Percentiles rank a stretch among this genome's conserved stretches.
Evolutionary conservation across 257 asterid genomes (phyloP).

Genomic region (Petunia secreta): DNA sequence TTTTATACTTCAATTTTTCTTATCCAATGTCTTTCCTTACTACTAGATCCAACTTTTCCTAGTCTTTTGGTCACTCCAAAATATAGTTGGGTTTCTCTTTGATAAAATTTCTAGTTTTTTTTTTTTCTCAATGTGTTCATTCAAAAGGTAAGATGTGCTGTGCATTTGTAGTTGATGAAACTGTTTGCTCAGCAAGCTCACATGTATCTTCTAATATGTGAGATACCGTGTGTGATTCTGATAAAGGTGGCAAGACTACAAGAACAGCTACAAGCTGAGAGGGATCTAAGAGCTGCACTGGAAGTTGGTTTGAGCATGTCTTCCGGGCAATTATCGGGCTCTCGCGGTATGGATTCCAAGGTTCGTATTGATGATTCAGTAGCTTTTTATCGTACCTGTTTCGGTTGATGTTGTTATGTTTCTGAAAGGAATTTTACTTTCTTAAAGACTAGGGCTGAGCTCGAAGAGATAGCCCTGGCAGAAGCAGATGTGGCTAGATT

Average conservation of each 20-base stretch:
- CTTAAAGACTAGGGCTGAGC: slow-evolving; percentile 91
- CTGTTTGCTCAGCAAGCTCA: slow-evolving; percentile 9
- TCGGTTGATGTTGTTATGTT: neutral
- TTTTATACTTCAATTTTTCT: neutral
- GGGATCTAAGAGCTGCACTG: slow-evolving; percentile 91
- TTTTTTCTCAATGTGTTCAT: neutral
- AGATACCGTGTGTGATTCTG: slow-evolving; percentile 27
- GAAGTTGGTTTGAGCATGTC: slow-evolving; percentile 98
- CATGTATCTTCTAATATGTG: slow-evolving; percentile 15
- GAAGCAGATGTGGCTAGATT: slow-evolving; percentile 97
- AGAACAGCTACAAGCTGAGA: slow-evolving; percentile 98
- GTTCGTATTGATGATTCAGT: slow-evolving; percentile 41
- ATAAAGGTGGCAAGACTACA: slow-evolving; percentile 85
- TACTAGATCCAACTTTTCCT: neutral
- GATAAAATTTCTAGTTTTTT: neutral
- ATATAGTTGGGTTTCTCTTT: neutral
- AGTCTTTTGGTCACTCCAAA: neutral
- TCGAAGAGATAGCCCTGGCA: slow-evolving; percentile 98
- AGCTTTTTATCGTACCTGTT: neutral
- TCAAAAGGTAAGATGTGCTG: neutral
- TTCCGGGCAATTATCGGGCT: slow-evolving; percentile 74
- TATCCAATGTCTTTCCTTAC: neutral
- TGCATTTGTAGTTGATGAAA: neutral
- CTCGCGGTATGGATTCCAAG: slow-evolving; percentile 93
- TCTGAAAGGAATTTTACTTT: slow-evolving; percentile 9